Evolutionary conservation across 768 basidiomycete species (phyloP).

Genomic region (Boletus rufocinnamomeus): DNA sequence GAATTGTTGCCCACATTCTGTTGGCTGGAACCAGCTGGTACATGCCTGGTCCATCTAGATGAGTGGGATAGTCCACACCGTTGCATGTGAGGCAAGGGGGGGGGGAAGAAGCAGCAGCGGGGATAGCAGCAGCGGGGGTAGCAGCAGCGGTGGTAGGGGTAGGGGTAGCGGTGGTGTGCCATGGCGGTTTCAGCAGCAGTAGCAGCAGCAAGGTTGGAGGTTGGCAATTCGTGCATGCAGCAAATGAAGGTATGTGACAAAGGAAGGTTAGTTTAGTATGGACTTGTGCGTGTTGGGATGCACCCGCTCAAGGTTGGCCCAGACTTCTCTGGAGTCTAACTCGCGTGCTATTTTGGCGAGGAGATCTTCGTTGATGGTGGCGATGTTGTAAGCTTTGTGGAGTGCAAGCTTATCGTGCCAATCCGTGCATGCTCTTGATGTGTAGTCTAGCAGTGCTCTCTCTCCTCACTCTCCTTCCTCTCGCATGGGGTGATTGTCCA

Average conservation of each 20-base stretch:
- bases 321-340: background rate
- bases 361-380: background rate
- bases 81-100: background rate
- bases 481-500: background rate
- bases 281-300: background rate
- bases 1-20: background rate
- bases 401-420: background rate
- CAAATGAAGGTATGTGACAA: no score
- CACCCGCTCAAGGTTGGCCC: background rate
- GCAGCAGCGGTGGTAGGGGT: background rate
- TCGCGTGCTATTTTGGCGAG: background rate
- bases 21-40: background rate
- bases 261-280: background rate
- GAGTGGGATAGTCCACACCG: no score
- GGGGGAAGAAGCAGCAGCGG: background rate
- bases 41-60: background rate
- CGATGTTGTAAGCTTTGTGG: background rate
- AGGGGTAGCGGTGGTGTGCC: no score
- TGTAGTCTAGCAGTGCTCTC: background rate
- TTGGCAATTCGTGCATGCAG: background rate
- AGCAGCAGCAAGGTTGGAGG: no score
- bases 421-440: rapidly evolving
- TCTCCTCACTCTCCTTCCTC: background rate
- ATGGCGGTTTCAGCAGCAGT: no score
- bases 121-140: background rate